Evolutionary conservation across 495 filamentous ascomycete species (phyloP), one percentile per base, ranked within the genome.

Genomic region (Neurospora sp.): DNA sequence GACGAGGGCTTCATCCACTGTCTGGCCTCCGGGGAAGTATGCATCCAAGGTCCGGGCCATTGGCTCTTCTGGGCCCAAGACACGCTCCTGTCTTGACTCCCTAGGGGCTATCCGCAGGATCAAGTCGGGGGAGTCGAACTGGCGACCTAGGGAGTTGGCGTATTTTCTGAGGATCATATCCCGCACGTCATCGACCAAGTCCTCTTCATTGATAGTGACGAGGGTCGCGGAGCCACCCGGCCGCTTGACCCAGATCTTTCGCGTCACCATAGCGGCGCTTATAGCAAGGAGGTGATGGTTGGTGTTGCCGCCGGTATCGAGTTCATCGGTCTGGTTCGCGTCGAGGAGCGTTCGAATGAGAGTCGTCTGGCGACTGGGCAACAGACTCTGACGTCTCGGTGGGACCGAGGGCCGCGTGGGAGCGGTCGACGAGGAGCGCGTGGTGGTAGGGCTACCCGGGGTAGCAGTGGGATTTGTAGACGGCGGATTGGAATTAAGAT

Each of bases 191-290:
- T 99, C 96, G 22, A 98, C 96, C 81, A 99, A 80, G 76, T 96
- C 93, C 78, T 97, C 93, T 77, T 95, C 92, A 73, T 88, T 85
- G 75, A 96, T 92, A 66, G 91, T 89, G 46, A 99, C 91, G 75
- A 94, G 83, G 35, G 96, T 99, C 72, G 96, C 90, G 48, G 94
- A 97, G 53, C 89, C 93, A 73, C 90, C 88, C 14, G 90, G 90
- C 73, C 96, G 87, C 83, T 90, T 94, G 75, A 98, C 96, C 96
- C 96, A 99, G 73, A 98, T 89, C 86, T 96, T 97, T 78, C 93
- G 88, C 53, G 88, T 88, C 72, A 88, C 81, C 89, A 92, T 92
- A 77, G 78, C 83, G 59, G 81, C 78, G 71, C 75, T 80, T 40
- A 85, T 82, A 40, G 83, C 78, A 69, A 82, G 73, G 73, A 83